Evolutionary conservation across 2,329 filamentous ascomycete genomes (phyloP).

Genomic region (Trichoderma breve): DNA sequence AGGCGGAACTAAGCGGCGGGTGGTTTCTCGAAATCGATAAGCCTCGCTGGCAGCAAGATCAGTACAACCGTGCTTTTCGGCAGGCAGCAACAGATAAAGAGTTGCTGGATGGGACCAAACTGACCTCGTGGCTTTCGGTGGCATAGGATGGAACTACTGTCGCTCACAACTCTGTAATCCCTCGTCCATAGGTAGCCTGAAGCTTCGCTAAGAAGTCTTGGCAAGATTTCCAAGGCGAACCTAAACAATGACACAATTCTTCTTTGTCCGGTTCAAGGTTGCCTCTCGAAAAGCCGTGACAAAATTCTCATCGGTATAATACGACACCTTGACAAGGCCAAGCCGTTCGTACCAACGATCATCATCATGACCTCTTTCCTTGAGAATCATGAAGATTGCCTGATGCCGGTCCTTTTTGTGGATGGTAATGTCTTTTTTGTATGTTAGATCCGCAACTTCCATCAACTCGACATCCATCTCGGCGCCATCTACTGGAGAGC

Average conservation of each 20-base stretch:
- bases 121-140: not conserved
- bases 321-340: not conserved
- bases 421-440: not conserved
- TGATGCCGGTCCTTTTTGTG: not conserved
- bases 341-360: not conserved
- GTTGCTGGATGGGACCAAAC: no score
- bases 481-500: not conserved
- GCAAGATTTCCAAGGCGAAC: not conserved
- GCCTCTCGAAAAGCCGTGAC: not conserved
- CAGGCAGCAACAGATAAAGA: no score
- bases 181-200: not conserved
- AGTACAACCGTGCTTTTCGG: not conserved
- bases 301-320: not conserved
- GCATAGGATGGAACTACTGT: not conserved
- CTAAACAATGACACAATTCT: not conserved
- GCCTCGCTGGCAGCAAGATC: not conserved
- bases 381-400: not conserved
- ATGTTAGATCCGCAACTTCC: not conserved
- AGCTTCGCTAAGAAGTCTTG: rapidly evolving
- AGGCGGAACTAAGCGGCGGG: no score
- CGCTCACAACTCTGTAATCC: not conserved
- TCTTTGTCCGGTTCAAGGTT: not conserved
- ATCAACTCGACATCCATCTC: not conserved
- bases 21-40: not conserved
- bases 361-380: not conserved